These are phyloP conservation scores for Xylariales sp. DNA, from an alignment of 2,329 filamentous ascomycete genomes.

Conservation along the genomic window DNA sequence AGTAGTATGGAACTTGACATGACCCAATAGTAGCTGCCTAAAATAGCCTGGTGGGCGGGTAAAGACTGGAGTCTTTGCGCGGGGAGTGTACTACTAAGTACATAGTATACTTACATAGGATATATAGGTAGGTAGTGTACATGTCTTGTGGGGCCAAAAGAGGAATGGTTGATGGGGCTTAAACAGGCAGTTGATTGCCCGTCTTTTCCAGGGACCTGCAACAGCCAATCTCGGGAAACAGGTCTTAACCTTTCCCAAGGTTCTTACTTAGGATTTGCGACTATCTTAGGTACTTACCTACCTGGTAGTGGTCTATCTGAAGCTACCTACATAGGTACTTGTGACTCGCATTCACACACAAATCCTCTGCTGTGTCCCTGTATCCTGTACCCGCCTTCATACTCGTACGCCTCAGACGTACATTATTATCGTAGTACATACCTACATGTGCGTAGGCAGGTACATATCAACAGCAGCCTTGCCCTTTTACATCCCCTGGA, in stretches of 20 bases:
- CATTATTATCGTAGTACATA: too few species aligned
- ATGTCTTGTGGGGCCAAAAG: not conserved
- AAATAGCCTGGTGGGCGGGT: too few species aligned
- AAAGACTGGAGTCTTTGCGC: too few species aligned
- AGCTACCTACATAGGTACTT: not conserved
- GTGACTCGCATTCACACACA: slow-evolving; percentile 12
- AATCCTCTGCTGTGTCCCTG: not conserved
- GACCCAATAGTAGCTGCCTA: too few species aligned
- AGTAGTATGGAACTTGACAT: too few species aligned
- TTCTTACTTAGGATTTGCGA: not conserved
- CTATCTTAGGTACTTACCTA: too few species aligned
- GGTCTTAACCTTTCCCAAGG: not conserved
- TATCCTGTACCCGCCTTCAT: not conserved
- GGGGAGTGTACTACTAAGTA: too few species aligned
- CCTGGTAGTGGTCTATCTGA: too few species aligned
- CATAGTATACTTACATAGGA: too few species aligned
- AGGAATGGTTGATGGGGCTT: not conserved
- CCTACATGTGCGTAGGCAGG: not conserved
- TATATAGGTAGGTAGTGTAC: too few species aligned
- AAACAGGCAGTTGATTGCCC: not conserved
- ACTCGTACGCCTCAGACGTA: too few species aligned
- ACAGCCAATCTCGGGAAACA: slow-evolving; percentile 24
- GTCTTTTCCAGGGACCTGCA: slow-evolving; percentile 1
- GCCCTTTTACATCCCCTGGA: slow-evolving; percentile 15
- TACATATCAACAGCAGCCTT: slow-evolving; percentile 30